Evolutionary conservation across 768 basidiomycete genomes (phyloP), one percentile per base, ranked within the genome.

Genomic region (Mycena indigotica): DNA sequence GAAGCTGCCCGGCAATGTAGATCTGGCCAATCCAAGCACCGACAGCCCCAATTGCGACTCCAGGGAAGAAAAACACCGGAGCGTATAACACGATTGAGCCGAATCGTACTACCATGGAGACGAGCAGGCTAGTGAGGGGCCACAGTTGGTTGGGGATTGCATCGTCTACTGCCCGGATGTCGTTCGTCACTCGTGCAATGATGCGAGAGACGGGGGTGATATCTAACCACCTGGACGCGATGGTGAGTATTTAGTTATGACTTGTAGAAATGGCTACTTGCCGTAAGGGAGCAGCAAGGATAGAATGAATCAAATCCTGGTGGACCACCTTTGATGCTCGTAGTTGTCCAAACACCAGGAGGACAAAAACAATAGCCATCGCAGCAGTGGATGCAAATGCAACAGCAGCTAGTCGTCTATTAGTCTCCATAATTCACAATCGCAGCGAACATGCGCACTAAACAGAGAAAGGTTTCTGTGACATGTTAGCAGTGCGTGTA

Each of bases 111-210:
- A 76, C 46, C 83, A 69, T 52, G 70, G 75, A 67, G 52, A 50
- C 67, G 63, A 28, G 75, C 73, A 62, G 77, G 73, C 16, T 5
- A 5, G 40, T 13, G 3, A 61, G 52, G 35, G 41, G 39, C 57
- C 57, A 63, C 3, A 56, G 21, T 40, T 50, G 75, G 71, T 2
- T 75, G 72, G 76, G 77, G 49, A 79, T 73, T 32, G 52, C 24
- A n/a, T 59, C 57, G 46, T 50, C 50, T 32, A 70, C 61, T 44
- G 65, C 58, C 29, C 79, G 69, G 13, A 82, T 77, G 62, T 83
- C 82, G 50, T 80, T 75, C 0, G 81, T 82, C 54, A 78, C 78
- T 19, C 81, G 73, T 15, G 79, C 71, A 35, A 81, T 77, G 55
- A 84, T 76, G 2, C 82, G 76, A 13, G 63, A 60, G 5, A 61